Base-by-base conservation (phyloP, 169 alveolate genomes). In the Eimeria necatrix region DNA sequence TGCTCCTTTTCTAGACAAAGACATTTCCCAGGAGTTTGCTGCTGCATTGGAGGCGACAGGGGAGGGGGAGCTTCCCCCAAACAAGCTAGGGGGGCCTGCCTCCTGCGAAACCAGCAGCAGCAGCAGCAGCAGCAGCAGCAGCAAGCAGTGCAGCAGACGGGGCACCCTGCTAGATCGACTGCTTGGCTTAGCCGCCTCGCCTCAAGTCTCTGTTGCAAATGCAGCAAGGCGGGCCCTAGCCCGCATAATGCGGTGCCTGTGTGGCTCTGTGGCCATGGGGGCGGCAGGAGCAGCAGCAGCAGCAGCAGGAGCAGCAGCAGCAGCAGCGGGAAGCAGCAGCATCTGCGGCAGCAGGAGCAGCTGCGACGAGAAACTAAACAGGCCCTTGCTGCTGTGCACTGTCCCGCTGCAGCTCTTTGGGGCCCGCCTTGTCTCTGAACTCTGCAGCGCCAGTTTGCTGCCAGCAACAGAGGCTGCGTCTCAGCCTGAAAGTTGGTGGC, bases 141-240 rank as follows among this genome's bases (percentile, higher is more conserved):
- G 78, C 78, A 68, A 48, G 20, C 22, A 18, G n/a, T 24, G 51
- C 49, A 68, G 48, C 49, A 22, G 78, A 16, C 12, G 61, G 22
- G 18, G 60, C 60, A 74, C 86, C 61, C 60, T 74, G 53, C 26
- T 74, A 51, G 61, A 74, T 16, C 59, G 86, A 0, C 86, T 74
- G 20, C 59, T 74, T 10, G 26, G 60, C 26, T 51, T 74, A 26
- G 46, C 86, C 2, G 86, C 61, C 24, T 32, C 86, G 18, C 51
- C 86, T 12, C 59, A 74, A 32, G 4, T 51, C 4, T 4, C 61
- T 12, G 86, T 74, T 51, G 46, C 86, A 52, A 46, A 6, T 26
- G 59, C 86, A 46, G 86, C 86, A 26, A 32, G 61, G 32, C 61
- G 86, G 16, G 59, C 86, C 41, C 86, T 74, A 59, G 4, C n/a